Percentiles rank a stretch among this genome's conserved stretches.
Conservation (phyloP, 2,329 filamentous ascomycete species). For the Penicillium expansum region DNA sequence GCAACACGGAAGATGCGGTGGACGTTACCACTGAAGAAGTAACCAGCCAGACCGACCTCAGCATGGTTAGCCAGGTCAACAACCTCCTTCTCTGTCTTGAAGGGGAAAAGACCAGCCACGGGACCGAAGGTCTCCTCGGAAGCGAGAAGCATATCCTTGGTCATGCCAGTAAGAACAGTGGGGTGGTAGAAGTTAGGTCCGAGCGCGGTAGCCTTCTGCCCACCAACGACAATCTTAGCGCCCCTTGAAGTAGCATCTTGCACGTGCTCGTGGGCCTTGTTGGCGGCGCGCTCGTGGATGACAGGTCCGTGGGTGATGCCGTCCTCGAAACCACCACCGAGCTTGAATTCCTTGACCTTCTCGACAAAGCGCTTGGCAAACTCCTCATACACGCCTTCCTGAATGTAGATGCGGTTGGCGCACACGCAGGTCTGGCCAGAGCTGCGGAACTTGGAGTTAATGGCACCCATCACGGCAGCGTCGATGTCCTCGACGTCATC, state of each 20-base stretch:
- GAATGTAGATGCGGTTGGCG: slow-evolving; percentile 59
- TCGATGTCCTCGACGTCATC: slow-evolving; percentile 86
- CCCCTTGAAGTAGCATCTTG: slow-evolving; percentile 76
- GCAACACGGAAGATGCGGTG: slow-evolving; percentile 59
- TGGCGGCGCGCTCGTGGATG: slow-evolving; percentile 75
- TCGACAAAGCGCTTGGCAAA: slow-evolving; percentile 57
- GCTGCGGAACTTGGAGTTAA: slow-evolving; percentile 87
- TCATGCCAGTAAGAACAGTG: slow-evolving; percentile 87
- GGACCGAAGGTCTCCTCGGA: slow-evolving; percentile 94
- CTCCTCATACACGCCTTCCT: slow-evolving; percentile 51
- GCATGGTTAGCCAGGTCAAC: slow-evolving; percentile 76
- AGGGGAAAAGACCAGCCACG: slow-evolving; percentile 84
- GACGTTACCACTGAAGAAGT: slow-evolving; percentile 75
- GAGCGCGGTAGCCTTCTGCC: slow-evolving; percentile 68
- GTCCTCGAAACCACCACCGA: slow-evolving; percentile 47
- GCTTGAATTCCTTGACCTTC: slow-evolving; percentile 50
- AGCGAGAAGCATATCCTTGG: slow-evolving; percentile 75
- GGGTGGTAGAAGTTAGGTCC: slow-evolving; percentile 86
- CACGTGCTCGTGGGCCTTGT: slow-evolving; percentile 77
- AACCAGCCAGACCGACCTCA: slow-evolving; percentile 86
- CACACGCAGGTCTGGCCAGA: slow-evolving; percentile 96
- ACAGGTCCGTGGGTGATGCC: slow-evolving; percentile 50
- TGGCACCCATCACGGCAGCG: slow-evolving; percentile 74
- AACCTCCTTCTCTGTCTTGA: slow-evolving; percentile 85
- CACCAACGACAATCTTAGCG: slow-evolving; percentile 70